Conservation (phyloP, 768 basidiomycete species). For the Fomitopsis pulvina region DNA sequence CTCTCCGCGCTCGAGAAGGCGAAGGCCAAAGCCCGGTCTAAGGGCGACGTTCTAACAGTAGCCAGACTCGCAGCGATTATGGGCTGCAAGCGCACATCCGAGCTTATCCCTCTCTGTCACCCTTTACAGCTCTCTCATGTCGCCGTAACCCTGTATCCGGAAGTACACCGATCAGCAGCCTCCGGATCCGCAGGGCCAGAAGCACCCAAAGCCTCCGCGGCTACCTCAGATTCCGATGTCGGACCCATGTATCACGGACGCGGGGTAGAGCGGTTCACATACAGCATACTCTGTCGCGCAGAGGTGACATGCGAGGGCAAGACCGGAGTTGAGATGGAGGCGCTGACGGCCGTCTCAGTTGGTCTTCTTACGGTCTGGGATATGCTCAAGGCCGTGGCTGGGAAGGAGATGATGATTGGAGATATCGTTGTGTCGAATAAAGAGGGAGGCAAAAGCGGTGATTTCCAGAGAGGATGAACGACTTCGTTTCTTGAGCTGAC, state of each 20-base stretch:
- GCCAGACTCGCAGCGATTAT: conserved; percentile 85
- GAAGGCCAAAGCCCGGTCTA: conserved; percentile 46
- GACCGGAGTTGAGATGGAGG: conserved; percentile 94
- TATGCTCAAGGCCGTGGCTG: conserved; percentile 88
- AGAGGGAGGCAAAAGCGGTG: conserved; percentile 67
- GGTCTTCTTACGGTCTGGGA: conserved; percentile 85
- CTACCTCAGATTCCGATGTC: conserved; percentile 5
- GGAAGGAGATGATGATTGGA: conserved; percentile 78
- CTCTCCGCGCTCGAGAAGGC: conserved; percentile 24
- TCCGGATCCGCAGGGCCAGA: conserved; percentile 7
- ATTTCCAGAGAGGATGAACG: conserved; percentile 48
- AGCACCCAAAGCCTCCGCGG: neutral
- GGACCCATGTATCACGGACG: neutral
- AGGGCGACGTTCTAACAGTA: conserved; percentile 68
- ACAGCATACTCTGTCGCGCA: conserved; percentile 56
- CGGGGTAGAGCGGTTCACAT: conserved; percentile 17
- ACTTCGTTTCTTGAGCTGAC: too few relatives aligned
- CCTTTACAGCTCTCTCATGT: conserved; percentile 70
- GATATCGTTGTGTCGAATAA: conserved; percentile 61
- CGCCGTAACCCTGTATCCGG: conserved; percentile 52
- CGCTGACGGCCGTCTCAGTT: conserved; percentile 74
- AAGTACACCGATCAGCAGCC: conserved; percentile 20
- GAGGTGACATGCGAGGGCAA: conserved; percentile 72
- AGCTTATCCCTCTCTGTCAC: conserved; percentile 85
- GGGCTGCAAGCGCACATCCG: conserved; percentile 78